These are phyloP conservation scores for Colletotrichum chlorophyti DNA, from an alignment of 2,329 filamentous ascomycete species.

Conservation along the genomic window DNA sequence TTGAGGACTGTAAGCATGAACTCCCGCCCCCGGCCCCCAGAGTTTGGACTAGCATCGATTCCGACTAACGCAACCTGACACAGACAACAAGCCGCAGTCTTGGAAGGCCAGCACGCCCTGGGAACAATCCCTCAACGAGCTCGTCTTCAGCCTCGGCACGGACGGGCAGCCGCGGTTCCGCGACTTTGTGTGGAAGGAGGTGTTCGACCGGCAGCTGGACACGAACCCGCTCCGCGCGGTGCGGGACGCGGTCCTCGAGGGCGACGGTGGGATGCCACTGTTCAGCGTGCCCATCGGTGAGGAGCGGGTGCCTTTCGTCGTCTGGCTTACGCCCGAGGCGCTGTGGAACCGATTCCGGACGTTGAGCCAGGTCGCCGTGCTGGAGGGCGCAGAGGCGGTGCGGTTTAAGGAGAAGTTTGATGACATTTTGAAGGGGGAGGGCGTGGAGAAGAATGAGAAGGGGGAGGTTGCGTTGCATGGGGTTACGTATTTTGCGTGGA, in stretches of 20 bases:
- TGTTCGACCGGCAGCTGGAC: conserved; percentile 67
- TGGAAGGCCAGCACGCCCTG: conserved; percentile 65
- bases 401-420: conserved; percentile 59
- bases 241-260: conserved; percentile 43
- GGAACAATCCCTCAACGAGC: conserved; percentile 67
- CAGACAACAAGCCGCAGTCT: conserved; percentile 67
- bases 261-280: conserved; percentile 42
- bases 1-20: conserved; percentile 68
- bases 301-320: conserved; percentile 61
- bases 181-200: conserved; percentile 66
- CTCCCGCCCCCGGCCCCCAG: background rate
- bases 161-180: conserved; percentile 72
- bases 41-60: conserved; percentile 24
- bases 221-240: conserved; percentile 59
- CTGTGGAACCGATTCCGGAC: conserved; percentile 71
- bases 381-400: conserved; percentile 57
- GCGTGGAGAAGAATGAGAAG: conserved; percentile 64
- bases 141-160: conserved; percentile 56
- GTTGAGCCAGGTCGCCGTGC: conserved; percentile 70
- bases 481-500: conserved; percentile 69
- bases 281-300: conserved; percentile 70
- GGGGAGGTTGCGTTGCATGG: conserved; percentile 71
- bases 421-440: conserved; percentile 56
- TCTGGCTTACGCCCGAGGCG: conserved; percentile 63
- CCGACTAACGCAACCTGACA: conserved; percentile 39